Evolutionary conservation across 495 filamentous ascomycete genomes (phyloP), one percentile per base, ranked within the genome.

Genomic region (Cercophora samala): DNA sequence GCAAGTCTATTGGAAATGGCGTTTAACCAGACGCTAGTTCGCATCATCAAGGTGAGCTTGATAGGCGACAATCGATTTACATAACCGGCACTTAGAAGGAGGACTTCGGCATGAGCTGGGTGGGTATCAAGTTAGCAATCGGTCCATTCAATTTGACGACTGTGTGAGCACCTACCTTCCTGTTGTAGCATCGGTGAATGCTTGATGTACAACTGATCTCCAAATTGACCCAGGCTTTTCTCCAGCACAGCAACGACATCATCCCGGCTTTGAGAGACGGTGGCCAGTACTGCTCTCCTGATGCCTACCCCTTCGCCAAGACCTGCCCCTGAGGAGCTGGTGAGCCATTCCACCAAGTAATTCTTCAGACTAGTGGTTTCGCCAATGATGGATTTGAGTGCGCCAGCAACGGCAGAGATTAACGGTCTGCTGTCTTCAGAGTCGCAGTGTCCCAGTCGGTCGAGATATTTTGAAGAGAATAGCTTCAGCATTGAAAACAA

Each of bases 1-100:
- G 86, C 86, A n/a, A 99, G 81, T 53, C 93, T 86, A 71, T 97
- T 97, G 0, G 95, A 97, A 26, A 98, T 86, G 26, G 87, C 84
- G 68, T 85, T 91, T 5, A 94, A 81, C 76, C 93, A 95, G 1
- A 78, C 63, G 26, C 90, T 85, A 17, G 93, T 92, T 37, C 88
- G 87, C 65, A 91, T 83, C 26, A 92, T 76, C 32, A 88, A 78
- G 3, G 82, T 79, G 4, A 97, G 74, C 65, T 85, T 84, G 22
- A 85, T 78, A 6, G 87, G 83, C 6, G 87, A 78, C 37, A 80
- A 74, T 56, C 90, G 85, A 61, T 91, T 83, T 13, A 93, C 79
- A 72, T 92, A 92, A 9, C 93, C 93, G 17, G 91, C 89, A 67
- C 85, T 80, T 17, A 98, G 78, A 3, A 97, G 86, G 24, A 97